Percentiles rank a stretch among this genome's conserved stretches.
Conservation (phyloP, 192 early-diverging fungal genomes). For the Podila epicladia region DNA sequence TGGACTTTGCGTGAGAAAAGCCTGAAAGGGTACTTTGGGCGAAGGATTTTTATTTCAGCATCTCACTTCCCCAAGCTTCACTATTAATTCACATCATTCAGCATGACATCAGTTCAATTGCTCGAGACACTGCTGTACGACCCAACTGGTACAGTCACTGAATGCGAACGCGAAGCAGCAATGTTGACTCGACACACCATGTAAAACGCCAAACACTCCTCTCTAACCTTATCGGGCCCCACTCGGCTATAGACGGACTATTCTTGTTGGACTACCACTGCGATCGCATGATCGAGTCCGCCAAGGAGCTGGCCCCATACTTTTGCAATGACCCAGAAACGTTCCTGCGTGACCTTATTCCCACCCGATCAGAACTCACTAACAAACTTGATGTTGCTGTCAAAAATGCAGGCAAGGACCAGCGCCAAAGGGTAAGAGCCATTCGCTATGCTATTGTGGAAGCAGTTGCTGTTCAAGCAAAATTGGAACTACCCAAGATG, state of each 20-base stretch:
- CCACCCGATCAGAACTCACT: slow-evolving; percentile 33
- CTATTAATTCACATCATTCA: neutral
- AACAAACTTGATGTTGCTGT: slow-evolving; percentile 33
- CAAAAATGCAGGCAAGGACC: slow-evolving; percentile 28
- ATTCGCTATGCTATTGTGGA: neutral
- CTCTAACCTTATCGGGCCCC: neutral
- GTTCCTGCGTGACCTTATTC: slow-evolving; percentile 34
- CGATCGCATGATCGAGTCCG: slow-evolving; percentile 43
- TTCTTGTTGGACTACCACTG: slow-evolving; percentile 43
- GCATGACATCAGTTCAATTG: slow-evolving; percentile 17
- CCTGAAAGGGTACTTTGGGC: too few species aligned
- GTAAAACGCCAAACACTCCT: neutral
- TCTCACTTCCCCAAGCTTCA: too few species aligned
- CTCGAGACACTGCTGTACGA: slow-evolving; percentile 51
- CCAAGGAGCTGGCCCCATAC: slow-evolving; percentile 23
- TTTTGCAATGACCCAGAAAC: slow-evolving; percentile 18
- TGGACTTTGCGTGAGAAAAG: too few species aligned
- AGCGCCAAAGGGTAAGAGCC: slow-evolving; percentile 25
- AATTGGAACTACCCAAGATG: neutral
- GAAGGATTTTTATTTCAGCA: neutral
- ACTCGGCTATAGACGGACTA: slow-evolving; percentile 2
- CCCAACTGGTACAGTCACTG: slow-evolving; percentile 20
- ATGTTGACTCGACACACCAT: neutral
- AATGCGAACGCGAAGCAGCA: neutral
- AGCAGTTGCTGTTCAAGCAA: neutral